phyloP scores from a whole-genome alignment of 2,329 filamentous ascomycete species.

The Xylaria multiplex region DNA sequence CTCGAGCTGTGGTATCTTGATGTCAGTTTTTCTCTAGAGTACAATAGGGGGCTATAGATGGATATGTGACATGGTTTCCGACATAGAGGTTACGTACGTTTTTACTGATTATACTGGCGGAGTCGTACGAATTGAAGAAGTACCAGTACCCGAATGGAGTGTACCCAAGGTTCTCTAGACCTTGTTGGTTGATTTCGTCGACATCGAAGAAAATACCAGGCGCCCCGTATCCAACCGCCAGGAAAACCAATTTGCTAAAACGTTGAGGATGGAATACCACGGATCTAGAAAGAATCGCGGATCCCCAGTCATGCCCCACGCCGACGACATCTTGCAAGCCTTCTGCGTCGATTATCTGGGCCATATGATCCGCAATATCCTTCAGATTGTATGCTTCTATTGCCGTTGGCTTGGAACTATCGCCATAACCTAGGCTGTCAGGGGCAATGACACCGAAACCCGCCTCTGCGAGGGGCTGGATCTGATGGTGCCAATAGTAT shows the following conservation, averaged over 20 bases:
- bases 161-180: conserved; percentile 2
- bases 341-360: conserved; percentile 19
- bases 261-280: conserved; percentile 12
- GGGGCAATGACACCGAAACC: conserved; percentile 21
- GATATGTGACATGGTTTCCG: neutral
- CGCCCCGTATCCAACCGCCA: neutral
- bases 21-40: neutral
- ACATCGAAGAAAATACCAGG: conserved; percentile 13
- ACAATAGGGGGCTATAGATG: neutral
- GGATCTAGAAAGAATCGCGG: conserved; percentile 1
- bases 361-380: conserved; percentile 17
- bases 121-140: conserved; percentile 17
- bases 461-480: conserved; percentile 6
- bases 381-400: conserved; percentile 15
- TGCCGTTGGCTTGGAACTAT: conserved; percentile 16
- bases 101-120: conserved; percentile 1
- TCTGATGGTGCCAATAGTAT: conserved; percentile 17
- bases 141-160: conserved; percentile 24
- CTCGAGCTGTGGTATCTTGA: conserved; percentile 1
- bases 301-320: conserved; percentile 23
- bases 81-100: conserved; percentile 5
- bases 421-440: conserved; percentile 22
- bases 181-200: conserved; percentile 1
- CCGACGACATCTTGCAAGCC: conserved; percentile 6
- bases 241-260: conserved; percentile 17